Evolutionary conservation across 169 alveolate genomes (phyloP).

Genomic region (Cryptosporidium baileyi): DNA sequence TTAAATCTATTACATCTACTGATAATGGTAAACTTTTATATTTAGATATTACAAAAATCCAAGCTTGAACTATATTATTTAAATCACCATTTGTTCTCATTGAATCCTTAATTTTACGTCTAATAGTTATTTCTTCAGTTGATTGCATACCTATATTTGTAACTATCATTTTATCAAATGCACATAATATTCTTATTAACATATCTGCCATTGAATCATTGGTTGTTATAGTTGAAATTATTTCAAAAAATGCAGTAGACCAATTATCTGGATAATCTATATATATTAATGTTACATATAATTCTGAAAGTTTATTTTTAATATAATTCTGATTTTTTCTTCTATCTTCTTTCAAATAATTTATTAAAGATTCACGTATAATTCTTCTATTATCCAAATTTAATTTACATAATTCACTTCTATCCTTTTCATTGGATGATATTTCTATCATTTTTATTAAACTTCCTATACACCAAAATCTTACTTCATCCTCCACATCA

Average conservation of each 20-base stretch:
- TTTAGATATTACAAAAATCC: conserved; percentile 45
- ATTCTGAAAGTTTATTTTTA: conserved; percentile 12
- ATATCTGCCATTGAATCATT: conserved; percentile 38
- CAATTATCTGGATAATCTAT: conserved; percentile 62
- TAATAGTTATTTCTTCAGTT: conserved; percentile 13
- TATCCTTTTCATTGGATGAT: not conserved
- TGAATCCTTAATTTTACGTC: conserved; percentile 50
- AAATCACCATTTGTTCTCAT: conserved; percentile 59
- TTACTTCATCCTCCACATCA: conserved; percentile 11
- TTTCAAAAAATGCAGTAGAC: conserved; percentile 51
- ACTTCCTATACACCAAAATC: conserved; percentile 67
- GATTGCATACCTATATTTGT: conserved; percentile 4
- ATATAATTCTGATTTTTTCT: not conserved
- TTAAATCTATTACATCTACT: not conserved
- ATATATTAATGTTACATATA: conserved; percentile 32
- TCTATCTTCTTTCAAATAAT: not conserved
- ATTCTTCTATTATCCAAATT: not conserved
- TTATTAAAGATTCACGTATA: conserved; percentile 13
- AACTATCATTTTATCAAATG: conserved; percentile 57
- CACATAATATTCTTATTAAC: conserved; percentile 33
- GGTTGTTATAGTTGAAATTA: conserved; percentile 19
- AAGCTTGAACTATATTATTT: conserved; percentile 27
- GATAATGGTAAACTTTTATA: not conserved
- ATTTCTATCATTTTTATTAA: conserved; percentile 15
- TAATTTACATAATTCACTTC: no score